Evolutionary conservation across 345 rosid genomes (phyloP).

Genomic region (Hevea brasiliensis): DNA sequence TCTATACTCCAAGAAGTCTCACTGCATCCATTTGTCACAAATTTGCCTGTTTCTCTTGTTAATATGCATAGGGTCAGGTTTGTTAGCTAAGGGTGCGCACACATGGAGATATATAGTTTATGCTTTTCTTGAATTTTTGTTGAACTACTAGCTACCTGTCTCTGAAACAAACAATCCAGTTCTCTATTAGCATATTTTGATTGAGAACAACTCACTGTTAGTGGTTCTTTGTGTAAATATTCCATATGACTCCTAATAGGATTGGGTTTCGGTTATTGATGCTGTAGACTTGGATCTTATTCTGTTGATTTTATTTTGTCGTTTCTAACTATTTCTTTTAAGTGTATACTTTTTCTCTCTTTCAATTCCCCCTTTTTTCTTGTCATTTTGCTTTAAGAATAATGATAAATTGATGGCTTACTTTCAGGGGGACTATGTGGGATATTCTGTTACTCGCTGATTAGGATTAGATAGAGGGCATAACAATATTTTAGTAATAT

Average conservation of each 20-base stretch:
- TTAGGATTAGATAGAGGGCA: constrained; percentile 1
- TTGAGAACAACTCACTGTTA: background rate
- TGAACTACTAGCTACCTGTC: background rate
- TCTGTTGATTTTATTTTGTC: background rate
- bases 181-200: background rate
- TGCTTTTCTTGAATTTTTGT: background rate
- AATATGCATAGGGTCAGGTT: background rate
- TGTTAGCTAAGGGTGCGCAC: background rate
- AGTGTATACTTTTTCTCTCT: background rate
- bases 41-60: no score
- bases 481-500: constrained; percentile 20
- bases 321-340: background rate
- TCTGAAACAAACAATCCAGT: background rate
- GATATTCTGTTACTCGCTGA: background rate
- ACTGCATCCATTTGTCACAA: background rate
- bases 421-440: constrained; percentile 10
- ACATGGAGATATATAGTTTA: background rate
- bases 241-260: background rate
- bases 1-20: background rate
- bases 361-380: background rate
- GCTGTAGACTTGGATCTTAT: background rate
- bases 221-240: background rate
- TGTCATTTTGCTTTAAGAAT: background rate
- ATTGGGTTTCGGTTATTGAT: background rate
- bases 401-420: constrained; percentile 1